Evolutionary conservation across 139 green algal genomes (phyloP), one percentile per base, ranked within the genome.

Genomic region (Nannochloris sp.): DNA sequence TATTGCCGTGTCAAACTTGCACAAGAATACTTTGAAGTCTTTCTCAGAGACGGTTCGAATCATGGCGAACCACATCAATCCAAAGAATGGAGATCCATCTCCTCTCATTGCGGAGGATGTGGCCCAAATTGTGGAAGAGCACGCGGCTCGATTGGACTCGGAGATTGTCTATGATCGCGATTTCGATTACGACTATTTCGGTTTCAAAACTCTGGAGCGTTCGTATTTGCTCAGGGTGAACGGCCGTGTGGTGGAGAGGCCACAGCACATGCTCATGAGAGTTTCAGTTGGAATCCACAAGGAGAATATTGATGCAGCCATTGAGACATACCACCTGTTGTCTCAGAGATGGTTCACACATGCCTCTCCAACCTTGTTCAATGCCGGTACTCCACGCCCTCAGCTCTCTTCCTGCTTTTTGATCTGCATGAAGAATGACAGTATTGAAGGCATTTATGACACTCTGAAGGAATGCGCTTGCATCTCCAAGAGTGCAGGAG

Each of bases 161-260:
- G 89, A 95, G 72, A 96, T 99, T 63, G 92, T 97, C 56, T 99
- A 99, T 73, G 90, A 98, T 72, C 82, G 93, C 29, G 93, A 99
- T 79, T 98, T 98, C 73, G 91, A 98, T 73, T 99, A 98, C 65
- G 93, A 99, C 77, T 99, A 97, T 84, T 99, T 99, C 73, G 93
- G 93, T 13, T 98, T 97, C 83, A 98, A 99, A 89, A 99, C 93
- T 0, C 83, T 99, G 62, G 93, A 99, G 84, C 82, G 93, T 6
- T 98, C 93, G 3, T 99, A 99, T 81, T 80, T 99, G 61, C 86
- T 99, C 55, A 79, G 87, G 23, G 80, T 98, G n/a, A 90, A 96
- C 70, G 89, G 87, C 63, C 80, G 85, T 57, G 85, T 99, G n/a
- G 80, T 98, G 37, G 93, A 99, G 82, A 80, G 93, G 26, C 93